Percentiles rank a stretch among this genome's conserved stretches.
phyloP scores from a whole-genome alignment of 257 asterid genomes.

The Perilla frutescens region DNA sequence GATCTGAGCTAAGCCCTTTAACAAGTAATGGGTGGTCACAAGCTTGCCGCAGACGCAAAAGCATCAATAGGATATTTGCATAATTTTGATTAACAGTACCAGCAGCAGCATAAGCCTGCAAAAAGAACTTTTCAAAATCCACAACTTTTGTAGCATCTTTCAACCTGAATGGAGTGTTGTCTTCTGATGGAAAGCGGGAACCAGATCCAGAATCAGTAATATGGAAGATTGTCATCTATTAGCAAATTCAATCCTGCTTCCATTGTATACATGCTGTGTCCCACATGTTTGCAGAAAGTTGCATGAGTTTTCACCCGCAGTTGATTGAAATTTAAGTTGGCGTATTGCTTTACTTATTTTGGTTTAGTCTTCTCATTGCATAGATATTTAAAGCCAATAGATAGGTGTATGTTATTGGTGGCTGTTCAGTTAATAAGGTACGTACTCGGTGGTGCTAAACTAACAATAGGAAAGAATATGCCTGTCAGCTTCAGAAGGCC shows the following conservation, averaged over 20 bases:
- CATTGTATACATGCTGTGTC: not conserved
- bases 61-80: constrained; percentile 93
- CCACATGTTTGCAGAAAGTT: constrained; percentile 10
- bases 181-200: not conserved
- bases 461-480: too few species aligned
- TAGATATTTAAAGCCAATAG: not conserved
- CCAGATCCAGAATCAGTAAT: not conserved
- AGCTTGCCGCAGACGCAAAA: constrained; percentile 98
- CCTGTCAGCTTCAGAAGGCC: too few species aligned
- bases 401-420: constrained; percentile 3
- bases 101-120: constrained; percentile 98
- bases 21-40: constrained; percentile 98
- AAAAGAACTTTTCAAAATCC: constrained; percentile 27
- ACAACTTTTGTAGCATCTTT: constrained; percentile 22
- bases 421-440: too few species aligned
- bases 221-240: not conserved
- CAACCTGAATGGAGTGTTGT: constrained; percentile 21
- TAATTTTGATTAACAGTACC: constrained; percentile 96
- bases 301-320: not conserved
- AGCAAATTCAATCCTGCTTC: constrained; percentile 1
- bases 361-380: not conserved
- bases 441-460: too few species aligned
- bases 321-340: not conserved
- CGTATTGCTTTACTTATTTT: not conserved
- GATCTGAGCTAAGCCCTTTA: constrained; percentile 70